Evolutionary conservation across 805 yeast genomes (phyloP).

Genomic region (Ogataea corticis): DNA sequence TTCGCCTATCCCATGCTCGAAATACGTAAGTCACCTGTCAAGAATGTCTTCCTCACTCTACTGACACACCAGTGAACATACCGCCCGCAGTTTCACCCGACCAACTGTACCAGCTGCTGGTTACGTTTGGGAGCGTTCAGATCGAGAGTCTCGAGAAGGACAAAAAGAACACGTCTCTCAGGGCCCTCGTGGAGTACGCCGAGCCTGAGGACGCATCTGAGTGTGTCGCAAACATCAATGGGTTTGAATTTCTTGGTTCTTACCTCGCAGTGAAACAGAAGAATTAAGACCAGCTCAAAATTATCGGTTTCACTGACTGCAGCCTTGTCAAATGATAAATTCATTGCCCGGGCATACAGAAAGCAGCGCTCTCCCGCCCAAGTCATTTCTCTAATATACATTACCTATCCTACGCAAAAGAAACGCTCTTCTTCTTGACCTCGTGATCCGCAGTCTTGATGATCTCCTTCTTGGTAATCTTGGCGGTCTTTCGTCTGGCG

Average conservation of each 20-base stretch:
- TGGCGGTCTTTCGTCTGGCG: slow-evolving; percentile 60
- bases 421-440: slow-evolving; percentile 43
- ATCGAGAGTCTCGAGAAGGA: slow-evolving; percentile 7
- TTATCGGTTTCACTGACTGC: slow-evolving; percentile 1
- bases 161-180: slow-evolving; percentile 5
- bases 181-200: slow-evolving; percentile 14
- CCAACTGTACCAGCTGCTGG: slow-evolving; percentile 16
- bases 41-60: not conserved
- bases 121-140: slow-evolving; percentile 22
- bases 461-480: slow-evolving; percentile 30
- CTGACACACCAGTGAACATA: slow-evolving; percentile 15
- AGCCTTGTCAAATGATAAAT: no score
- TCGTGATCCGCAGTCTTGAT: slow-evolving; percentile 23
- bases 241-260: slow-evolving; percentile 18
- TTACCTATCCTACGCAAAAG: slow-evolving; percentile 42
- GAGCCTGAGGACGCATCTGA: slow-evolving; percentile 22
- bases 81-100: slow-evolving; percentile 12
- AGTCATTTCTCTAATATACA: no score
- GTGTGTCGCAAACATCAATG: slow-evolving; percentile 25
- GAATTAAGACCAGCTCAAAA: not conserved
- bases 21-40: not conserved
- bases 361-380: no score
- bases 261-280: slow-evolving; percentile 12
- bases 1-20: not conserved
- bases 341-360: no score